Base-by-base conservation (phyloP, 306 rosid species). In the Dalbergia cultrata region DNA sequence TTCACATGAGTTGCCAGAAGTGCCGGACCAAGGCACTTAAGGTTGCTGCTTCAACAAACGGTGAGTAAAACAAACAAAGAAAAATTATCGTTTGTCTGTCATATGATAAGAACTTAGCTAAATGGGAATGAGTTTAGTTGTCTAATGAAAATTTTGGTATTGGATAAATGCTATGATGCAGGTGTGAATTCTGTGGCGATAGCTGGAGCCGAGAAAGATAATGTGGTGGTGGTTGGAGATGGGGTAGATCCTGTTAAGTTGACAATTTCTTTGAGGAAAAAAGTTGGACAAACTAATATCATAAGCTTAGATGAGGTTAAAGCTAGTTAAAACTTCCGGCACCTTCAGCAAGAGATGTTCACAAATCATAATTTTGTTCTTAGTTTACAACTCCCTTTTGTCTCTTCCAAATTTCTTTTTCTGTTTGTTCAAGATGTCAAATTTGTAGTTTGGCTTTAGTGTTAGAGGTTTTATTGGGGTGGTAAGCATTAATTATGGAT, bases 221-320 rank as follows among this genome's bases (percentile, higher is more conserved):
- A 72, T 13, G 61, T 88, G 79, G 85, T 88, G 54, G 90, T 88
- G 77, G 75, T 70, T 68, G 92, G 92, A 31, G 85, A 86, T 10
- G 85, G 86, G 0, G 81, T 90, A 0, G 90, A 90, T 65, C 62
- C 82, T 33, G 64, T 62, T 0, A 73, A 75, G 62, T 53, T 90
- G 35, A 19, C 86, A 0, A 81, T 13, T 33, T 78, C 35, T 56
- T 69, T 88, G 65, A 85, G 88, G 83, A 88, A 88, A 78, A 90
- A 86, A 47, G 72, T 88, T 71, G 87, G 85, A 5, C 33, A 14
- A 3, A 67, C 94, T 18, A 47, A 84, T 54, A 64, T 88, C 50
- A 12, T 79, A 1, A 82, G 63, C 45, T 13, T 86, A 18, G 80
- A 33, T 58, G 74, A 33, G 22, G 67, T 69, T 8, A 34, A 45